Base-by-base conservation (phyloP, 2,329 filamentous ascomycete species). In the Aspergillus neoniger region DNA sequence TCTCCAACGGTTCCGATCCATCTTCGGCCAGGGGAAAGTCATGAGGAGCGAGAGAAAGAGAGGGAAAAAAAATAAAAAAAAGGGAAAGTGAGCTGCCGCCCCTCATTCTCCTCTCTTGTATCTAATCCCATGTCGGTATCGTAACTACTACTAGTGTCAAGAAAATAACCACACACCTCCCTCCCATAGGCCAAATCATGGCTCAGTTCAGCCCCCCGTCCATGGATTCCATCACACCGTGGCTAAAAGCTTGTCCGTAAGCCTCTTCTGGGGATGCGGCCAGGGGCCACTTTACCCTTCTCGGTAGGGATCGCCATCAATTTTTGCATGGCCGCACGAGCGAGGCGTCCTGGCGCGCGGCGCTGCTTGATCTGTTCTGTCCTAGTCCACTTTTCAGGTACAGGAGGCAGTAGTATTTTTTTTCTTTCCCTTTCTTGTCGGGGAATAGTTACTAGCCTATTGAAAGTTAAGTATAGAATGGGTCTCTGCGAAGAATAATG, bases 221-320 rank as follows among this genome's bases (percentile, higher is more conserved):
- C 57, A 55, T 61, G 55, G 61, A 60, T 60, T 60, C 39, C 44
- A 43, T 55, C 55, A 55, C 63, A 63, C 61, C 58, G 61, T 67
- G 63, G 65, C 62, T 65, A 67, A 67, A 67, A 67, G 65, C 65
- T 67, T 67, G 65, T 65, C 65, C 61, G 61, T 61, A 64, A 58
- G 65, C 63, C 65, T 64, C 63, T 59, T 57, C 60, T 64, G 58
- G 59, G 62, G 63, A 60, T 55, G 57, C 55, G 48, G 56, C 44
- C 41, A 61, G 57, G 60, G 54, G 60, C 32, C 50, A 56, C 59
- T 55, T 60, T 60, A 56, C 63, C 63, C 5, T 23, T 56, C 47
- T 36, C 5, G 59, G 65, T 48, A 67, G 58, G 32, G 61, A 64
- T 67, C 55, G 51, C 19, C 63, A 53, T 55, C 51, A 44, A 15